Percentiles rank a stretch among this genome's conserved stretches.
Evolutionary conservation across 306 rosid genomes (phyloP).

Genomic region (Quercus robur): DNA sequence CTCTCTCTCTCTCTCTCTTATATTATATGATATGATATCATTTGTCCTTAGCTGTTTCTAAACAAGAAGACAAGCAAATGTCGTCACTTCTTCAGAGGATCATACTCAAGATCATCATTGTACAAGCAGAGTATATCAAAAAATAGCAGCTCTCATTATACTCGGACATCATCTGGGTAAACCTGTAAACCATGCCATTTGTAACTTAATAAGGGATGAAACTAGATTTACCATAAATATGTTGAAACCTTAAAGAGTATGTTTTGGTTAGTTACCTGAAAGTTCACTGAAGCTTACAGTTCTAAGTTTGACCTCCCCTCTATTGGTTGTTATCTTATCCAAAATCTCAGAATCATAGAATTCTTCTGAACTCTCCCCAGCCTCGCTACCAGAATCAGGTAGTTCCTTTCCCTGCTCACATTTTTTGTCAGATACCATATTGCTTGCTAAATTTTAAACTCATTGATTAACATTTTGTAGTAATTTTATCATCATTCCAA

Average conservation of each 20-base stretch:
- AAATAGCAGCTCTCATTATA: constrained; percentile 8
- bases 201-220: background rate
- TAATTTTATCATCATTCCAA: constrained; percentile 12
- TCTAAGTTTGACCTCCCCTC: constrained; percentile 85
- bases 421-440: constrained; percentile 5
- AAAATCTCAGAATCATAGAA: constrained; percentile 69
- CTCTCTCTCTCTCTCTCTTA: background rate
- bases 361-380: constrained; percentile 30
- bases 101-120: background rate
- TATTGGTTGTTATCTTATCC: constrained; percentile 78
- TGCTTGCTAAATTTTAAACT: background rate
- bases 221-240: background rate
- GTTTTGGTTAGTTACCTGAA: constrained; percentile 39
- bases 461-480: background rate
- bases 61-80: constrained; percentile 2
- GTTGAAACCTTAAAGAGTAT: background rate
- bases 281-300: constrained; percentile 45
- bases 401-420: constrained; percentile 52
- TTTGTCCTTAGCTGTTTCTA: background rate
- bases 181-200: constrained; percentile 32
- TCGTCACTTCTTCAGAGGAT: constrained; percentile 8
- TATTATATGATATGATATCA: background rate
- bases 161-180: constrained; percentile 24
- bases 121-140: constrained; percentile 20
- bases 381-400: constrained; percentile 21